Evolutionary conservation across 2,329 filamentous ascomycete species (phyloP), one percentile per base, ranked within the genome.

Genomic region (Capronia epimyces): DNA sequence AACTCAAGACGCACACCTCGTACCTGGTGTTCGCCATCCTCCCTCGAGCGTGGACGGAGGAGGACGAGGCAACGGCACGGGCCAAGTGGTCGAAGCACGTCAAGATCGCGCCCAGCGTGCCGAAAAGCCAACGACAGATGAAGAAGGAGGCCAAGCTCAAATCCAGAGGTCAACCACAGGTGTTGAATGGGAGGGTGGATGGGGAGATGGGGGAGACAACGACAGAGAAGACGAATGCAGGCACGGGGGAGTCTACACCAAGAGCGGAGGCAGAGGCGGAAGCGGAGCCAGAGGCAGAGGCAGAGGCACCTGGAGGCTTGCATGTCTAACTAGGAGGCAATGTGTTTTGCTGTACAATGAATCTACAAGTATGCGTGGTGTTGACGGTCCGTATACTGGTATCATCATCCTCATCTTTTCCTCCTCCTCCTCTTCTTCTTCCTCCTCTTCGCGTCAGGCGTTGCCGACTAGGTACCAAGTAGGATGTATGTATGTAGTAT

Each of bases 1-100:
- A 98, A 64, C 73, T 97, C 53, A 96, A 95, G 76, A 93, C 87
- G 6, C 93, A 98, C 69, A 98, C 93, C 0, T 93, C 87, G n/a
- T 98, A 98, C 67, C 78, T 98, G 3, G 86, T 94, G 3, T 98
- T 98, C 71, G 93, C 93, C 0, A 74, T 93, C 2, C 70, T 98
- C 53, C 91, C 93, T n/a, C 77, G 82, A 37, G 83, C 87, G 56
- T 98, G 93, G 93, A 83, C 75, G 0, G 84, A 81, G 29, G 86
- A 86, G 53, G 88, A 95, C 59, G 93, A 98, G 69, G 78, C 77
- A 25, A 76, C 77, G 24, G 82, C 83, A 44, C 71, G 78, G 58
- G 74, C 77, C 46, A 80, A 77, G 56, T 89, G 83, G 79, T 49
- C 47, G 6, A 56, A 53, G 41, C 36, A 51, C 34, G 56, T 56